Base-by-base conservation (phyloP, 208 protist species). In the Crithidia mellificae region DNA sequence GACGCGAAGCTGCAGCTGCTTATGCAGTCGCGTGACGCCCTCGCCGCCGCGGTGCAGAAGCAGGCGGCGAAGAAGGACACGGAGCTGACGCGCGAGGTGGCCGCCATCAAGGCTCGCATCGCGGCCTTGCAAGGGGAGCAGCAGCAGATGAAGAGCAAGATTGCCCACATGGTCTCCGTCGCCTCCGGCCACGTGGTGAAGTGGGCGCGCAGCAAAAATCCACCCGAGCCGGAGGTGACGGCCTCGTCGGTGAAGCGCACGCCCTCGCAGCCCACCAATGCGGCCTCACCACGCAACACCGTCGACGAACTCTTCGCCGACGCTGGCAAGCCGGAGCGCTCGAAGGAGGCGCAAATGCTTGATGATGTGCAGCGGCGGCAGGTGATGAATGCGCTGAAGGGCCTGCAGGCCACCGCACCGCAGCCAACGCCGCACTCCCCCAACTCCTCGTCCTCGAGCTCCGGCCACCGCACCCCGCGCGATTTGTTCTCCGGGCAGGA, bases 191-290 rank as follows among this genome's bases (percentile, higher is more conserved):
- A 95, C 68, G 86, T 86, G 27, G 72, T 95, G 20, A 83, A 81
- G 41, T 95, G 90, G 87, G 86, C 87, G 0, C 84, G 90, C 47
- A 74, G 71, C 58, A 95, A 92, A 71, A 92, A 95, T 71, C 84
- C 86, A 22, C 83, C 87, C 5, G 78, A 64, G 61, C 72, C 80
- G 24, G 80, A 85, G 24, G 17, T 69, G n/a, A 19, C 38, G 15
- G 24, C 39, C 8, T 6, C 36, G 46, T 14, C 43, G 19, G 19
- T 17, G 27, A 24, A 34, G 70, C 76, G 47, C 71, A 83, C 61
- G 59, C 74, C 47, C 62, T 80, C 36, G 79, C 76, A n/a, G 38
- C 15, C 32, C 53, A 24, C 67, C 25, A n/a, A 63, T 20, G 47
- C 39, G 39, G 63, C 36, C 49, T 63, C 57, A 17, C 57, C 58